phyloP scores from a whole-genome alignment of 2,329 filamentous ascomycete genomes.

The Nakataea oryzae region DNA sequence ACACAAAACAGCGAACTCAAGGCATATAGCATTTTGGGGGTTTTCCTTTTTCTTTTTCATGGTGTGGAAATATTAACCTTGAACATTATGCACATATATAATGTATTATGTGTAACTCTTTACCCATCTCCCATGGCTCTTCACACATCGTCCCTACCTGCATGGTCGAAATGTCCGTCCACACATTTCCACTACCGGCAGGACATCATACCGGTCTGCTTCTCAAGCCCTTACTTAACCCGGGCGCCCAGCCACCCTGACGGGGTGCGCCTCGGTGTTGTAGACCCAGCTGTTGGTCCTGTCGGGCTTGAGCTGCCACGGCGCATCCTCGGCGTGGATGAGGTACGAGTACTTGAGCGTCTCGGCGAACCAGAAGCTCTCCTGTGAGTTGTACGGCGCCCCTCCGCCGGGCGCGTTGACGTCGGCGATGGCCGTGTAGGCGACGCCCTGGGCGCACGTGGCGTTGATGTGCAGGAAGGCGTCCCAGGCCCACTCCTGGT shows the following conservation, averaged over 20 bases:
- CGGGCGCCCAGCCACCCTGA: conserved; percentile 10
- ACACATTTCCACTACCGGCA: no score
- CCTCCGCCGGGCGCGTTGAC: conserved; percentile 57
- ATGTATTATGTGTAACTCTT: not conserved
- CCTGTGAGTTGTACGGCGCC: conserved; percentile 57
- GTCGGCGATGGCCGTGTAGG: conserved; percentile 55
- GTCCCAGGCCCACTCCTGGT: conserved; percentile 77
- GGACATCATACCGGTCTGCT: not conserved
- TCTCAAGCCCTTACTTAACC: not conserved
- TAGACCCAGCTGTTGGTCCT: conserved; percentile 36
- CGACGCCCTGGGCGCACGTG: conserved; percentile 52
- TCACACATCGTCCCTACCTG: not conserved
- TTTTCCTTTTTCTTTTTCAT: not conserved
- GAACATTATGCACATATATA: not conserved
- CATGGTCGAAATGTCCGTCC: not conserved
- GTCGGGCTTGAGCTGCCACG: conserved; percentile 35
- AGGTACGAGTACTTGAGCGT: conserved; percentile 78
- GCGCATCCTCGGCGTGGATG: conserved; percentile 52
- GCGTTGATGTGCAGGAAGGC: conserved; percentile 60
- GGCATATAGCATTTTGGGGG: not conserved
- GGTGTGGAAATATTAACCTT: not conserved
- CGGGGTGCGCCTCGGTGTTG: conserved; percentile 38
- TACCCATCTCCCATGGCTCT: not conserved
- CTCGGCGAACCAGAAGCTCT: conserved; percentile 84
- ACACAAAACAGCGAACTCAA: not conserved